phyloP scores from a whole-genome alignment of 495 filamentous ascomycete genomes.

The Neurospora sp. region DNA sequence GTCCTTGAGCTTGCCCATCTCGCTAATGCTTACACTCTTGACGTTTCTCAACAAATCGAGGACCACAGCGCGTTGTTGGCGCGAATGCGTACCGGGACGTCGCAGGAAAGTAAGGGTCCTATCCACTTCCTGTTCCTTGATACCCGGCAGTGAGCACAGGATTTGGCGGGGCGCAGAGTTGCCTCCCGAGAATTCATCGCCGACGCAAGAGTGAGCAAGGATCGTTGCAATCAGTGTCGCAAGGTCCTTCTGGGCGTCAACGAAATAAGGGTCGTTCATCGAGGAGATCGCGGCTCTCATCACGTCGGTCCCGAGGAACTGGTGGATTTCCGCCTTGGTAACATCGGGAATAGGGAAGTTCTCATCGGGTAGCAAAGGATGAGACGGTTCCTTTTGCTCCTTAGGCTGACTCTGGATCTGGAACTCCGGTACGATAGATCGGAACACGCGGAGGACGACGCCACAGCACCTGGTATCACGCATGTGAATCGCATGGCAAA shows the following conservation, averaged over 20 bases:
- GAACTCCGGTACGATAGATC: conserved; percentile 76
- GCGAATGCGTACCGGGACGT: conserved; percentile 39
- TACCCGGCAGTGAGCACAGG: conserved; percentile 42
- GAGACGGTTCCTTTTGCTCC: neutral
- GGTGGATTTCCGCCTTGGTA: conserved; percentile 59
- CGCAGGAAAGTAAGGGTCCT: conserved; percentile 47
- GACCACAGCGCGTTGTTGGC: conserved; percentile 73
- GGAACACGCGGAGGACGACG: conserved; percentile 73
- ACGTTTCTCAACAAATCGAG: conserved; percentile 80
- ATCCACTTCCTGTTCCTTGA: conserved; percentile 50
- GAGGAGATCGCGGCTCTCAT: conserved; percentile 76
- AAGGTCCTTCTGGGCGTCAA: conserved; percentile 90
- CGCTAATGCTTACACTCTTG: conserved; percentile 81
- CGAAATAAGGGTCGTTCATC: conserved; percentile 90
- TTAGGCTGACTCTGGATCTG: neutral
- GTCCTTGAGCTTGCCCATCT: conserved; percentile 74
- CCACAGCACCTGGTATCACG: conserved; percentile 82
- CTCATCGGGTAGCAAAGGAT: conserved; percentile 14
- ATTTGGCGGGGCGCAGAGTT: conserved; percentile 51
- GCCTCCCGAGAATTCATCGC: conserved; percentile 25
- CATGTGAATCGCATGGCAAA: conserved; percentile 81
- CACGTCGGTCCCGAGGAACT: conserved; percentile 81
- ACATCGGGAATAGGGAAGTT: conserved; percentile 36
- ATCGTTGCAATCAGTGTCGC: conserved; percentile 81
- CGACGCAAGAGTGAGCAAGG: conserved; percentile 51